These are phyloP conservation scores for Gracilaria gracilis DNA, from an alignment of 23 red algal genomes.

Conservation along the genomic window DNA sequence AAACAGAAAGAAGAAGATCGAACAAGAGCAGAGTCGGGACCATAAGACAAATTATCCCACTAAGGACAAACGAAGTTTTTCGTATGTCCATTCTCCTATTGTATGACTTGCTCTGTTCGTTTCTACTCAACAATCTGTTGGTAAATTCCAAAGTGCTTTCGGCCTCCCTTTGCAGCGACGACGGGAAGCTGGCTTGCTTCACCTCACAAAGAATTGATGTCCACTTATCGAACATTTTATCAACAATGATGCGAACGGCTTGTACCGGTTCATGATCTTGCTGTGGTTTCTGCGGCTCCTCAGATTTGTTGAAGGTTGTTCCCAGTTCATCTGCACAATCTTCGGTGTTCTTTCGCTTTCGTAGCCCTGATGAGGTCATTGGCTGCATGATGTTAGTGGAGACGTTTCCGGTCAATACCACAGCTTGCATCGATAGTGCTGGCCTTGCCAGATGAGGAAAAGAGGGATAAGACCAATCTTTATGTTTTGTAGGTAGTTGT, in stretches of 20 bases:
- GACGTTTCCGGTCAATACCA: neutral
- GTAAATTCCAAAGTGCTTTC: neutral
- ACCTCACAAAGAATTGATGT: neutral
- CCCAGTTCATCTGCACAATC: neutral
- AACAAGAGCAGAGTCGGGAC: conserved; percentile 36
- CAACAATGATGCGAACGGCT: neutral
- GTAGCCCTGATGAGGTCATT: neutral
- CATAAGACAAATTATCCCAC: conserved; percentile 43
- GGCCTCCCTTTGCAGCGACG: conserved; percentile 1
- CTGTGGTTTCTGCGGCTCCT: neutral
- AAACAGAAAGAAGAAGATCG: conserved; percentile 5
- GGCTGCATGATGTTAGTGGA: neutral
- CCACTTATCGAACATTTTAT: conserved; percentile 3
- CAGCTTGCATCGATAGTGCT: neutral
- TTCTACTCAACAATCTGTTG: neutral
- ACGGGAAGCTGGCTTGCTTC: neutral
- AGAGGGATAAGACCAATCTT: neutral
- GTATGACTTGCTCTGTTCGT: conserved; percentile 38
- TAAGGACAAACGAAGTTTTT: neutral
- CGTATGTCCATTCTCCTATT: conserved; percentile 36
- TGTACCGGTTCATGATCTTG: neutral
- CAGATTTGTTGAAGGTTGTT: neutral
- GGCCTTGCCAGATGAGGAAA: neutral
- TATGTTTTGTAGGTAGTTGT: neutral
- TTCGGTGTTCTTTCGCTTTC: neutral